Evolutionary conservation across 1,284 basidiomycete species (phyloP).

Genomic region (Microbotryum silenes-acaulis): DNA sequence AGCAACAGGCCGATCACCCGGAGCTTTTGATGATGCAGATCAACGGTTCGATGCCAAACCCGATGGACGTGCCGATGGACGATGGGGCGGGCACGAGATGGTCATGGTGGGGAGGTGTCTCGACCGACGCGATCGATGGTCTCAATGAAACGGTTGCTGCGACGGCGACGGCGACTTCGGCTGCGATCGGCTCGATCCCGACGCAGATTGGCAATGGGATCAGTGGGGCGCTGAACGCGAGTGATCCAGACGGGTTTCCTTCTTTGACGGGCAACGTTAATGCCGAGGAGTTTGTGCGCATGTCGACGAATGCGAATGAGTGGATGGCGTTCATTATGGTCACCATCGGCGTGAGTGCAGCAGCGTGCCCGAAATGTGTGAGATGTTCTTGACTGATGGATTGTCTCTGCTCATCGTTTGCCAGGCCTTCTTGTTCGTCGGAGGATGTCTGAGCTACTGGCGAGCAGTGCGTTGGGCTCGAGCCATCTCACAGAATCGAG

Average conservation of each 20-base stretch:
- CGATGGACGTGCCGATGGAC: too few relatives aligned
- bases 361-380: too few relatives aligned
- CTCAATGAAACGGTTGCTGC: neutral
- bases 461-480: constrained; percentile 22
- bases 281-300: constrained; percentile 10
- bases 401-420: neutral
- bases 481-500: too few relatives aligned
- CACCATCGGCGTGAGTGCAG: constrained; percentile 16
- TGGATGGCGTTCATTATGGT: constrained; percentile 28
- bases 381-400: neutral
- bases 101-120: constrained; percentile 29
- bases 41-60: too few relatives aligned
- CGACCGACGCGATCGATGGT: neutral
- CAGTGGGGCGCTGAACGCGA: constrained; percentile 11
- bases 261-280: constrained; percentile 19
- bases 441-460: constrained; percentile 25
- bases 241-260: constrained; percentile 15
- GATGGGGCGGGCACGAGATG: constrained; percentile 2
- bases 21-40: constrained; percentile 1
- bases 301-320: constrained; percentile 24
- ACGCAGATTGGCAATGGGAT: constrained; percentile 19
- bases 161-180: constrained; percentile 3
- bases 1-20: constrained; percentile 23
- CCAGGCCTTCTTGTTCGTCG: constrained; percentile 26
- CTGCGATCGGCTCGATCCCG: constrained; percentile 18